A percentile compares a stretch with the other conserved stretches of the same genome.
Conservation (phyloP, 345 rosid species). For the Raphanus sativus region DNA sequence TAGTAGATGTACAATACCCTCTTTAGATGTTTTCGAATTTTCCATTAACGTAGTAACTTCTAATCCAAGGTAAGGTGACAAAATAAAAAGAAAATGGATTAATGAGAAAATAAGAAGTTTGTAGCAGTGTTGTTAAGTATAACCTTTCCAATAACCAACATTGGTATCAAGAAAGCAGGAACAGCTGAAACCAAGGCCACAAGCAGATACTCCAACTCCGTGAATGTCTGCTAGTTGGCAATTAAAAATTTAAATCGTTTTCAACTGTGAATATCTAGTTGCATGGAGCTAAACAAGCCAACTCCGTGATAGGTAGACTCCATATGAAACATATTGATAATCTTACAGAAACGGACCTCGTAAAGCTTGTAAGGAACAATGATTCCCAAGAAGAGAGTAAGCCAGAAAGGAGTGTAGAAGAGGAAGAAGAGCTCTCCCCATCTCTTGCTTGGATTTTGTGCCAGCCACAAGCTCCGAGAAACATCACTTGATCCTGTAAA, state of each 20-base stretch:
- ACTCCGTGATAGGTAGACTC: neutral
- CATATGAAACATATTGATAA: neutral
- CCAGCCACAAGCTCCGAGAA: slow-evolving; percentile 62
- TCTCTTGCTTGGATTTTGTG: slow-evolving; percentile 83
- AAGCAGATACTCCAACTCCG: slow-evolving; percentile 90
- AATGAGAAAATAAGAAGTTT: neutral
- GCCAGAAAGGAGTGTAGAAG: slow-evolving; percentile 93
- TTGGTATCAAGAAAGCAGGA: slow-evolving; percentile 75
- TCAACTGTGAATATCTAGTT: neutral
- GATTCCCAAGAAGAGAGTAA: slow-evolving; percentile 79
- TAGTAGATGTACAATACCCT: neutral
- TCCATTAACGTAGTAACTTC: neutral
- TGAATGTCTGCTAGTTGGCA: slow-evolving; percentile 57
- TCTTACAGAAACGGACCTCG: slow-evolving; percentile 47
- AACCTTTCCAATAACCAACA: slow-evolving; percentile 73
- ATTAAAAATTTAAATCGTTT: neutral
- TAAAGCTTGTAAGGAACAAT: slow-evolving; percentile 88
- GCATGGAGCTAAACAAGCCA: neutral
- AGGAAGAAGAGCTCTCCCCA: slow-evolving; percentile 98
- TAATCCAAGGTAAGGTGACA: neutral
- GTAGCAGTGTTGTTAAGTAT: neutral
- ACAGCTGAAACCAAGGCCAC: slow-evolving; percentile 74
- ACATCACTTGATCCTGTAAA: slow-evolving; percentile 18
- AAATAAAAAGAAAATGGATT: neutral
- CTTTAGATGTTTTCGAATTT: neutral